Conservation (phyloP, 1,139 yeast genomes). For the Pichia sp. region DNA sequence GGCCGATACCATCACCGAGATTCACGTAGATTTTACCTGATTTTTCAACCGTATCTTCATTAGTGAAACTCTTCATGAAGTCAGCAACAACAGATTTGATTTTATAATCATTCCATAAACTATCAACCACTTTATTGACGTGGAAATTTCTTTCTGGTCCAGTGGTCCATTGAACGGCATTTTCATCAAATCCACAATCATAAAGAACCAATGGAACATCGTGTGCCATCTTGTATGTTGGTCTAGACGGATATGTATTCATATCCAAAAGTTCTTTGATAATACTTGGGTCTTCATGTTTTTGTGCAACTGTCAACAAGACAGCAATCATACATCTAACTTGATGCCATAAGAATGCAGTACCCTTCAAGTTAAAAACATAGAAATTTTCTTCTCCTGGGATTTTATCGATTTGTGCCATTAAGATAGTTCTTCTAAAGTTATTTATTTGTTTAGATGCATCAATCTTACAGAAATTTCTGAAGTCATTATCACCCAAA, state of each 20-base stretch:
- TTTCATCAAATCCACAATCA: slow-evolving; percentile 71
- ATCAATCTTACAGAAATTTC: slow-evolving; percentile 93
- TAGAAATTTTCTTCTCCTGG: slow-evolving; percentile 39
- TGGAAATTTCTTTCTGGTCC: slow-evolving; percentile 21
- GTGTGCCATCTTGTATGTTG: slow-evolving; percentile 86
- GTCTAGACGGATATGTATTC: slow-evolving; percentile 61
- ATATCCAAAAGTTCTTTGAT: slow-evolving; percentile 60
- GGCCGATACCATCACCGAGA: slow-evolving; percentile 73
- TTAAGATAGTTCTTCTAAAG: slow-evolving; percentile 56
- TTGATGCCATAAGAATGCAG: slow-evolving; percentile 98
- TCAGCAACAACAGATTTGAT: slow-evolving; percentile 37
- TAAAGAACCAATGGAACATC: slow-evolving; percentile 88
- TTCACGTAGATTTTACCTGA: slow-evolving; percentile 38
- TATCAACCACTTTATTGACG: slow-evolving; percentile 25
- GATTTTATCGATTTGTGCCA: slow-evolving; percentile 49
- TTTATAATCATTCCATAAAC: slow-evolving; percentile 36
- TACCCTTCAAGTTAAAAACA: slow-evolving; percentile 78
- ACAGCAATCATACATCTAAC: slow-evolving; percentile 95
- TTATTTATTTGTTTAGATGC: slow-evolving; percentile 90
- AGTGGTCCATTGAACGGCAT: slow-evolving; percentile 60
- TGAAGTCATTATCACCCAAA: slow-evolving; percentile 82
- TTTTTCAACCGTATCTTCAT: slow-evolving; percentile 30
- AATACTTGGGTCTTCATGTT: slow-evolving; percentile 58
- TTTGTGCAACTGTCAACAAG: slow-evolving; percentile 77
- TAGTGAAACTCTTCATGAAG: slow-evolving; percentile 34